Evolutionary conservation across 2,329 filamentous ascomycete genomes (phyloP).

Genomic region (Aspergillus ruber): DNA sequence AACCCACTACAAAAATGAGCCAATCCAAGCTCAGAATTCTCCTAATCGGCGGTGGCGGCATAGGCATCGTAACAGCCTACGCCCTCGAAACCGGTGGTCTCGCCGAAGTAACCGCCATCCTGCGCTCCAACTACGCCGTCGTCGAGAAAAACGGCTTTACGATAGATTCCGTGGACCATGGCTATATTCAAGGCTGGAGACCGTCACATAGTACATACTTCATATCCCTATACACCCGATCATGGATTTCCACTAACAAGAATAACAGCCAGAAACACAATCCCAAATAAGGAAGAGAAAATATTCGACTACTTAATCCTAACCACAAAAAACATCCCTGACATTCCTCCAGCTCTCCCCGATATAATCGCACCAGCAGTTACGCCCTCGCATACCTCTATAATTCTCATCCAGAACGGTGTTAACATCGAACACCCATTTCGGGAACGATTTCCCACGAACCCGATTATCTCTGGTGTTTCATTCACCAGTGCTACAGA

Average conservation of each 20-base stretch:
- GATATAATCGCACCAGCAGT: conserved; percentile 50
- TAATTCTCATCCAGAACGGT: conserved; percentile 57
- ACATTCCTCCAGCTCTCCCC: conserved; percentile 43
- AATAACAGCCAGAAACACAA: conserved; percentile 38
- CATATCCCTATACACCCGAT: neutral
- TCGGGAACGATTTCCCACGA: conserved; percentile 44
- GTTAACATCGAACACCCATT: conserved; percentile 57
- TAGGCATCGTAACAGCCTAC: conserved; percentile 52
- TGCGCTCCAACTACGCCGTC: conserved; percentile 51
- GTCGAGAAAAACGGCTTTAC: conserved; percentile 46
- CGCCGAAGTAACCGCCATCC: conserved; percentile 49
- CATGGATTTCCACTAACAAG: neutral
- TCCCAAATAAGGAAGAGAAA: conserved; percentile 31
- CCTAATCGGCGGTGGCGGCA: conserved; percentile 50
- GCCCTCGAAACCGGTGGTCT: conserved; percentile 47
- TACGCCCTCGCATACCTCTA: conserved; percentile 44
- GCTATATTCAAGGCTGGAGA: conserved; percentile 43
- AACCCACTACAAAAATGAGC: neutral
- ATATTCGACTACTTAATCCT: conserved; percentile 53
- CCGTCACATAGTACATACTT: conserved; percentile 35
- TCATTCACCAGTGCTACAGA: conserved; percentile 50
- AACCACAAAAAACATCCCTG: conserved; percentile 56
- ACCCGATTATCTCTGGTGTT: conserved; percentile 49
- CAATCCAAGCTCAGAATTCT: conserved; percentile 34
- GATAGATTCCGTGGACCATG: conserved; percentile 53